Evolutionary conservation across 192 early-diverging fungal species (phyloP).

Genomic region (Backusella morwellensis): DNA sequence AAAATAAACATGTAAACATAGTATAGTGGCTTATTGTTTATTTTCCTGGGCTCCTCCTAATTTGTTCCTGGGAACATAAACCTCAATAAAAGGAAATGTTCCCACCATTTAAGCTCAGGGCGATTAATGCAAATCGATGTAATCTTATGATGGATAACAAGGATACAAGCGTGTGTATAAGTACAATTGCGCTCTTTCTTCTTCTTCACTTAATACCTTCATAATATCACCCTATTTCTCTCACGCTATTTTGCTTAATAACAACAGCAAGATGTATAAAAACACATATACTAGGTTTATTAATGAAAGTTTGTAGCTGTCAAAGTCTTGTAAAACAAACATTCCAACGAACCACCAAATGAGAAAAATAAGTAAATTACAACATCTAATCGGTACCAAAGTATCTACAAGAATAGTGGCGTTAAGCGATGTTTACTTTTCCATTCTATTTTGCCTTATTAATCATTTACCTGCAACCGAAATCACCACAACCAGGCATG

Average conservation of each 20-base stretch:
- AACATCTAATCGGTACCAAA: conserved; percentile 25
- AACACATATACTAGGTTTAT: neutral
- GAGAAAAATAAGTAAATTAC: neutral
- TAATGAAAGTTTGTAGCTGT: neutral
- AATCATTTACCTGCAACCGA: conserved; percentile 77
- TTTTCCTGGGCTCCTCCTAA: too few relatives aligned
- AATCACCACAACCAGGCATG: conserved; percentile 89
- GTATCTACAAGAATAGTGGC: conserved; percentile 4
- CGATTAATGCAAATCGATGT: neutral
- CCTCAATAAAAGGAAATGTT: too few relatives aligned
- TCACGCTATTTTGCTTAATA: neutral
- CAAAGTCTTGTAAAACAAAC: conserved; percentile 2
- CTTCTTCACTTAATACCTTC: neutral
- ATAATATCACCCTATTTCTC: neutral
- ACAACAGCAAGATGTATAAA: neutral
- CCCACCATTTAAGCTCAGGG: too few relatives aligned
- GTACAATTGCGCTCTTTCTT: neutral
- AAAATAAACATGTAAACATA: neutral
- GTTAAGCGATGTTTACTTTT: neutral
- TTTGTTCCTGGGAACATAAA: too few relatives aligned
- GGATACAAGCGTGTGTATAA: neutral
- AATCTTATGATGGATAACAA: neutral
- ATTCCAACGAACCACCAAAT: neutral
- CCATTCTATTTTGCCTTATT: neutral
- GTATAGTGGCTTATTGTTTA: neutral